Base-by-base conservation (phyloP, 495 filamentous ascomycete species). In the Hypoxylon intermedium region DNA sequence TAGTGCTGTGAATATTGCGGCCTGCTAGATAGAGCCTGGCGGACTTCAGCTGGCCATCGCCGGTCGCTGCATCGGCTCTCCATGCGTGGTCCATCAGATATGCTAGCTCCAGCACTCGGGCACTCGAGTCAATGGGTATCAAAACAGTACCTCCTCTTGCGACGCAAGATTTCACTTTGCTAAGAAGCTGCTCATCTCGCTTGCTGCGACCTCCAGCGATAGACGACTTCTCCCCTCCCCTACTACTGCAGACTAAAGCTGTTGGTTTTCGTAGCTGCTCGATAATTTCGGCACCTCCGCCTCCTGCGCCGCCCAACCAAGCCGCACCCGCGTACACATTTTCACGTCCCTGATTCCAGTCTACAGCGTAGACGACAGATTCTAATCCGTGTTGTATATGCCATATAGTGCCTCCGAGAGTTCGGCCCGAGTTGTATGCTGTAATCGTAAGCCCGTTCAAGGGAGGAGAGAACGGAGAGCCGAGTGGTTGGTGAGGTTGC, bases 341-440 rank as follows among this genome's bases (percentile, higher is more conserved):
- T 72, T 99, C 94, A 43, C 91, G 83, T 9, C 86, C 89, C 70
- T 97, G 92, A 66, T 97, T 97, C 94, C 95, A 99, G 66, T 98
- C 93, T 11, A 97, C 89, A 1, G 95, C 93, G 62, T 99, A 97
- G 9, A 98, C 93, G 31, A 99, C 94, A 0, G 92, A 96, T 70
- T 99, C 94, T 70, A 97, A 82, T 0, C 92, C 92, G 78, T 98
- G 92, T 54, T 97, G 94, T 59, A 99, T 92, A 68, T 98, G 93
- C 94, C 94, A 99, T 74, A 99, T 96, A 20, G 94, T 96, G 55
- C 94, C 94, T 65, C 94, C 94, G 0, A 98, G 84, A 0, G 93
- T 96, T 70, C 97, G 93, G 24, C 94, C 95, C 21, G 94, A 92
- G 78, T 92, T 94, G 76, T 98, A 98, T 2, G 94, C 94, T 5